Evolutionary conservation across 1,284 basidiomycete genomes (phyloP).

Genomic region (Marasmius tenuissimus): DNA sequence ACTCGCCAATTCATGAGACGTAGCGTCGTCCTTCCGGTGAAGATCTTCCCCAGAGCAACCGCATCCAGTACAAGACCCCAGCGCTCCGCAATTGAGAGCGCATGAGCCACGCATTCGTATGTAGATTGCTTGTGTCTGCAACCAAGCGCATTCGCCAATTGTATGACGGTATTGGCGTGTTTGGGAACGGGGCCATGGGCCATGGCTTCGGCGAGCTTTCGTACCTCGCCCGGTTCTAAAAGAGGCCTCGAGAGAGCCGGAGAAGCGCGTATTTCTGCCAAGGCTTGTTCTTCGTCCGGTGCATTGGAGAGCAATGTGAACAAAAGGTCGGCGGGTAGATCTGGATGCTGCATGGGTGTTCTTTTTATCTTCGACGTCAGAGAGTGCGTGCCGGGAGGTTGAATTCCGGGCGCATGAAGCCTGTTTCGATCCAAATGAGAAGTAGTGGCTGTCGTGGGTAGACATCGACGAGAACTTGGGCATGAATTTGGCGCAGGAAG

Average conservation of each 20-base stretch:
- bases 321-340: conserved; percentile 18
- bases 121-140: conserved; percentile 48
- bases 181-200: conserved; percentile 34
- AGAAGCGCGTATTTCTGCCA: conserved; percentile 25
- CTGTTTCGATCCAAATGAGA: conserved; percentile 6
- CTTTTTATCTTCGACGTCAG: conserved; percentile 2
- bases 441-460: conserved; percentile 9
- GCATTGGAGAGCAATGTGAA: conserved; percentile 19
- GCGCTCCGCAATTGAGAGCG: conserved; percentile 40
- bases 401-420: conserved; percentile 7
- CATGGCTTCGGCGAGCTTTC: conserved; percentile 43
- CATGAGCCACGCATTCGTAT: conserved; percentile 57
- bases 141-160: conserved; percentile 48
- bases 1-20: conserved; percentile 70
- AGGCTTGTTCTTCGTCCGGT: conserved; percentile 22
- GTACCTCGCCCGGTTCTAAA: conserved; percentile 36
- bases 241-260: conserved; percentile 30
- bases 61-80: conserved; percentile 54
- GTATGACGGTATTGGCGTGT: conserved; percentile 43
- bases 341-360: background rate
- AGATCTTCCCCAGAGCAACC: conserved; percentile 44
- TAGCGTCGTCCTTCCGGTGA: conserved; percentile 46
- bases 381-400: conserved; percentile 5
- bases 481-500: conserved; percentile 3
- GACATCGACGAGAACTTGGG: conserved; percentile 17